These are phyloP conservation scores for Smallanthus sonchifolius DNA, from an alignment of 129 eudicot genomes.

Conservation along the genomic window DNA sequence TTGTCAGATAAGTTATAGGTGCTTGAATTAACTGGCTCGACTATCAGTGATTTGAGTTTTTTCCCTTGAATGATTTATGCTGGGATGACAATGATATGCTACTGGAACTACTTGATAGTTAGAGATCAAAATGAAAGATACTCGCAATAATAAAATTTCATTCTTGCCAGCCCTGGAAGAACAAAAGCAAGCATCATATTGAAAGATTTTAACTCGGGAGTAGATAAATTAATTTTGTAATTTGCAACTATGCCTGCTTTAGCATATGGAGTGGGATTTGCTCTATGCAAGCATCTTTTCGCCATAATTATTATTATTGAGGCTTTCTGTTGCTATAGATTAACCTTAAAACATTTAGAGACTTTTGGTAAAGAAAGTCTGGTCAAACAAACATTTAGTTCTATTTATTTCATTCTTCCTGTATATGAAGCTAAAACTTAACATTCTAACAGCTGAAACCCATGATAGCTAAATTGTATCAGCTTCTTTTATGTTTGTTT, in stretches of 20 bases:
- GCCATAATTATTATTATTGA: background rate
- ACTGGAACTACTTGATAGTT: background rate
- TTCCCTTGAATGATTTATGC: background rate
- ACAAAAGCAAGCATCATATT: background rate
- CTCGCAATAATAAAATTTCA: background rate
- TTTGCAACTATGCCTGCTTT: background rate
- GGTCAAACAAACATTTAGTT: background rate
- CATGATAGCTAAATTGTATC: background rate
- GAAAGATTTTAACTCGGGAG: background rate
- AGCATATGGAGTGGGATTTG: background rate
- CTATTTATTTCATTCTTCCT: background rate
- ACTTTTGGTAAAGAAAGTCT: background rate
- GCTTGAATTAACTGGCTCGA: background rate
- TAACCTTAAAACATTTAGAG: background rate
- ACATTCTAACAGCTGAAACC: background rate
- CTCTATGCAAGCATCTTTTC: background rate
- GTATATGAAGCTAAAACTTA: background rate
- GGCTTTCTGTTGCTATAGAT: background rate
- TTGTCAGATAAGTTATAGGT: background rate
- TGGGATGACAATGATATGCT: background rate
- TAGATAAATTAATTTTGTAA: background rate
- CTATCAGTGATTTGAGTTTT: background rate
- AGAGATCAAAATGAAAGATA: background rate
- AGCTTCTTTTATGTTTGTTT: background rate
- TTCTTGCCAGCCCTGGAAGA: background rate